These are phyloP conservation scores for Penicillium psychrofluorescens DNA, from an alignment of 495 filamentous ascomycete genomes.

Conservation along the genomic window DNA sequence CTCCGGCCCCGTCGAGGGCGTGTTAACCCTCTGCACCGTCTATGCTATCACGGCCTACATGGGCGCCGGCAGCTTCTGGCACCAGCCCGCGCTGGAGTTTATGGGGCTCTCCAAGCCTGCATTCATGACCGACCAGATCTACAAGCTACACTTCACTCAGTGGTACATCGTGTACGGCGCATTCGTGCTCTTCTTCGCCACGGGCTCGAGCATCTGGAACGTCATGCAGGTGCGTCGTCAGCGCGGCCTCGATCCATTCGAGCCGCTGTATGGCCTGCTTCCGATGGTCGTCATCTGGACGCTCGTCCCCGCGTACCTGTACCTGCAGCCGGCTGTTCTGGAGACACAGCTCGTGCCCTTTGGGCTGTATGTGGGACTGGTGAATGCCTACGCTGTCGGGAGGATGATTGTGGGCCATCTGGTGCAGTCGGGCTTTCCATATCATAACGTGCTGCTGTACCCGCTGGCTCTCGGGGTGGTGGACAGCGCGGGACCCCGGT, in stretches of 20 bases:
- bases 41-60: conserved; percentile 79
- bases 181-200: conserved; percentile 77
- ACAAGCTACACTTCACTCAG: conserved; percentile 75
- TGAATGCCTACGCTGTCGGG: conserved; percentile 91
- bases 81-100: conserved; percentile 66
- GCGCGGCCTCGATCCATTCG: conserved; percentile 58
- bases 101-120: conserved; percentile 58
- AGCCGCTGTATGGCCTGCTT: conserved; percentile 70
- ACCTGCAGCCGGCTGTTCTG: conserved; percentile 76
- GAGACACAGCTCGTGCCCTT: conserved; percentile 80
- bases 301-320: conserved; percentile 68
- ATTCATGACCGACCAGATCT: conserved; percentile 60
- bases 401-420: conserved; percentile 93
- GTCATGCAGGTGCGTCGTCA: conserved; percentile 73
- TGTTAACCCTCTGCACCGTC: conserved; percentile 73
- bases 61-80: conserved; percentile 90
- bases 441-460: conserved; percentile 69
- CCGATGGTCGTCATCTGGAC: conserved; percentile 74
- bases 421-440: conserved; percentile 76
- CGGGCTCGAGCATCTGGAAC: conserved; percentile 60
- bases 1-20: conserved; percentile 92
- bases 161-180: conserved; percentile 93
- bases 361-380: conserved; percentile 72
- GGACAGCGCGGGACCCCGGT: conserved; percentile 65
- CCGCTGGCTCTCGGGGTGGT: conserved; percentile 64